Conservation (phyloP, 768 basidiomycete genomes). For the Boletus speciosus region DNA sequence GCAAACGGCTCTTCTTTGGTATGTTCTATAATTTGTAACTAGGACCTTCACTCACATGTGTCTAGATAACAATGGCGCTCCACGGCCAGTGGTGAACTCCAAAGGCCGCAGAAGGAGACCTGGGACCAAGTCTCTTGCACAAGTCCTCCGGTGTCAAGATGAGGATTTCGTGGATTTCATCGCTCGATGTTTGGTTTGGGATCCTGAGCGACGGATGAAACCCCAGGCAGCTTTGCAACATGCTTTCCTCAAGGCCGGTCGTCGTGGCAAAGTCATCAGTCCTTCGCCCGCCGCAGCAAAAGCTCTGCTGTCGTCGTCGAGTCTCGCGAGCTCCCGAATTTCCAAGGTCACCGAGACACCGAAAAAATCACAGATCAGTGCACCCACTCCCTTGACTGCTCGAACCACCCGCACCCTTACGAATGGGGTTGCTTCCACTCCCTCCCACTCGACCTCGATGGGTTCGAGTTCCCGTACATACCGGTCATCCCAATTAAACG, state of each 20-base stretch:
- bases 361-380: slow-evolving; percentile 87
- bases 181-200: slow-evolving; percentile 96
- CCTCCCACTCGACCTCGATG: slow-evolving; percentile 54
- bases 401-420: slow-evolving; percentile 57
- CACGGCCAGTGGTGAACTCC: slow-evolving; percentile 91
- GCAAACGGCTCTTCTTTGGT: slow-evolving; percentile 97
- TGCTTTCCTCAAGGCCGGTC: slow-evolving; percentile 75
- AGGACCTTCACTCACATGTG: slow-evolving; percentile 4
- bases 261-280: slow-evolving; percentile 46
- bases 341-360: slow-evolving; percentile 67
- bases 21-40: slow-evolving; percentile 20
- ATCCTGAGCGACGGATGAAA: slow-evolving; percentile 93
- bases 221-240: slow-evolving; percentile 91
- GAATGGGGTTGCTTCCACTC: slow-evolving; percentile 55
- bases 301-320: slow-evolving; percentile 56
- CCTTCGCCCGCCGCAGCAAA: slow-evolving; percentile 47
- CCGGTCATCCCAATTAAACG: slow-evolving; percentile 64
- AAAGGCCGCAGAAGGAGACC: slow-evolving; percentile 93
- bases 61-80: slow-evolving; percentile 87
- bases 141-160: slow-evolving; percentile 89
- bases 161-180: slow-evolving; percentile 97
- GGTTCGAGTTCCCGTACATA: slow-evolving; percentile 64
- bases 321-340: slow-evolving; percentile 45
- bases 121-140: slow-evolving; percentile 83
- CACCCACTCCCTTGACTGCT: slow-evolving; percentile 83